Evolutionary conservation across 352 stramenopile species (phyloP), one percentile per base, ranked within the genome.

Genomic region (Phytophthora capsici): DNA sequence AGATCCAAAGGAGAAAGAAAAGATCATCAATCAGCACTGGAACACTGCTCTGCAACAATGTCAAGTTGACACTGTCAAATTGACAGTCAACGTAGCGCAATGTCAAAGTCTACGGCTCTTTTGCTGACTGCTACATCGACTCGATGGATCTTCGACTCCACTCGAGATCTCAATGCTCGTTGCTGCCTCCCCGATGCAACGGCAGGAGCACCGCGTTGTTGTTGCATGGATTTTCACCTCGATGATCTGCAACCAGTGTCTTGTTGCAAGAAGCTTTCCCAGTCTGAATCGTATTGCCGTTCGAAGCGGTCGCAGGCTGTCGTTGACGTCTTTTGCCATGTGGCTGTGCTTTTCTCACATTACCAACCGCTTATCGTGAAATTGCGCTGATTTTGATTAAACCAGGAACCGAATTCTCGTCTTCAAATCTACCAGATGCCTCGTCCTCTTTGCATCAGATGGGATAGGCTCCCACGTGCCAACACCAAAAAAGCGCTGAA

Each of bases 401-500:
- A 1, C 1, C 38, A 23, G 1, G 23, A 37, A 52, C 14, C 9
- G 10, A 20, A 19, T 30, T 28, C 32, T 53, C 25, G 3, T 17
- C 37, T 36, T 55, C 43, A 48, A 54, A 55, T 48, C 45, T 56
- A 22, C 17, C 55, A 54, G 6, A 25, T 48, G 20, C n/a, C 26
- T 36, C 20, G 25, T 37, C 7, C 50, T 30, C 26, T 44, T 51
- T 37, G 54, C 30, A 62, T 25, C 30, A 26, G 20, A 54, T 55
- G 43, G 43, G 54, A 55, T 63, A 55, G 54, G 28, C 43, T 40
- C n/a, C 10, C 38, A 40, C 37, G 51, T 57, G 37, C 13, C 37
- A 57, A 57, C 50, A 57, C 50, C 50, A 57, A 50, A 49, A 43
- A 34, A 34, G 28, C 30, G 51, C 38, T 59, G 26, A 50, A 59